Conservation (phyloP, 495 filamentous ascomycete species). For the Lasiosphaeriaceae sp. region DNA sequence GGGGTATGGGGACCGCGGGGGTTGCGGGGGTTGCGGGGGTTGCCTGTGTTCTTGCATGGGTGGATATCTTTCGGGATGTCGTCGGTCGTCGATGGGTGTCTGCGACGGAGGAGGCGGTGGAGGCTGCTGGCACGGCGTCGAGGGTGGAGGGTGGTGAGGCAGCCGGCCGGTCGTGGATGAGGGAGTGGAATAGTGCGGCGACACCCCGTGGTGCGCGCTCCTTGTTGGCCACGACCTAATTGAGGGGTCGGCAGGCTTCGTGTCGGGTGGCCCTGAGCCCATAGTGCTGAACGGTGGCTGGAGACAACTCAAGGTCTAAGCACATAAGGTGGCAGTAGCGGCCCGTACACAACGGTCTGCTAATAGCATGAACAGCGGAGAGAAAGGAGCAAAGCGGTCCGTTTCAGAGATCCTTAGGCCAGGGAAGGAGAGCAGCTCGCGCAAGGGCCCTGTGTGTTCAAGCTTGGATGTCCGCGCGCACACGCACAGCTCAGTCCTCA, state of each 20-base stretch:
- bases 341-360: conserved; percentile 17
- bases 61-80: conserved; percentile 44
- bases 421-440: background rate
- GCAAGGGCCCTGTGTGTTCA: conserved; percentile 5
- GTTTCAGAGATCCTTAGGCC: too few relatives aligned
- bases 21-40: conserved; percentile 44
- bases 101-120: conserved; percentile 14
- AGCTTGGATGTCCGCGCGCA: conserved; percentile 1
- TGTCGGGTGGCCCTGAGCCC: conserved; percentile 45
- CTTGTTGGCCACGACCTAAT: conserved; percentile 39
- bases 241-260: conserved; percentile 46
- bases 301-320: conserved; percentile 20
- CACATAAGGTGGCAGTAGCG: conserved; percentile 18
- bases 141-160: conserved; percentile 40
- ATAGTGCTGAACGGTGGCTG: conserved; percentile 36
- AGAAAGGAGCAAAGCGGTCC: too few relatives aligned
- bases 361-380: conserved; percentile 20
- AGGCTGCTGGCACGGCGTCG: conserved; percentile 36
- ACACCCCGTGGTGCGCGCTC: conserved; percentile 38
- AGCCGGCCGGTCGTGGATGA: conserved; percentile 32
- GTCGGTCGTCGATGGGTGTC: conserved; percentile 41
- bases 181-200: conserved; percentile 42
- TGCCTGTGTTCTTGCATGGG: conserved; percentile 49
- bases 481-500: conserved; percentile 10
- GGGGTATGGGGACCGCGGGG: conserved; percentile 37